These are phyloP conservation scores for Colletotrichum filicis DNA, from an alignment of 2,329 filamentous ascomycete genomes.

Conservation along the genomic window DNA sequence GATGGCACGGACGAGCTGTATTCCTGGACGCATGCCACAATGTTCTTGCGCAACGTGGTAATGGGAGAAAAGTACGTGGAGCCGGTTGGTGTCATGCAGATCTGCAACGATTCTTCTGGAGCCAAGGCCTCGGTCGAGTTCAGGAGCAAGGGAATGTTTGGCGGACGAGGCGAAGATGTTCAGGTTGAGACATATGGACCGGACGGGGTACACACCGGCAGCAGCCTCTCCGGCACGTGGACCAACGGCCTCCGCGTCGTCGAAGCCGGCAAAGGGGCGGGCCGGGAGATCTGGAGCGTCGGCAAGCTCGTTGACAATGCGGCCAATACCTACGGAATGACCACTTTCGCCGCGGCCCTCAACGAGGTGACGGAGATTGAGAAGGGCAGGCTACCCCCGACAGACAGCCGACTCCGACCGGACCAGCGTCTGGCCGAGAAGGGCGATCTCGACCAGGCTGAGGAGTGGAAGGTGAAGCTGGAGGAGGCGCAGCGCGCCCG, in stretches of 20 bases:
- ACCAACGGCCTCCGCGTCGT: constrained; percentile 77
- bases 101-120: constrained; percentile 85
- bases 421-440: constrained; percentile 89
- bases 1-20: constrained; percentile 83
- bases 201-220: constrained; percentile 72
- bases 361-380: constrained; percentile 91
- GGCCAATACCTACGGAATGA: constrained; percentile 86
- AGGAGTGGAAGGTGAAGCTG: constrained; percentile 82
- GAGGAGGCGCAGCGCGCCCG: constrained; percentile 87
- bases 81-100: constrained; percentile 88
- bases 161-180: constrained; percentile 91
- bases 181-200: constrained; percentile 77
- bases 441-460: constrained; percentile 84
- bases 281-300: constrained; percentile 80
- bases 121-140: constrained; percentile 90
- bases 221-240: constrained; percentile 86
- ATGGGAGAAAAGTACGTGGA: constrained; percentile 99
- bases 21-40: constrained; percentile 88
- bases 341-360: constrained; percentile 83
- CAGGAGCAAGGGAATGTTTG: constrained; percentile 96
- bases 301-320: constrained; percentile 84
- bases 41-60: constrained; percentile 94
- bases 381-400: constrained; percentile 77
- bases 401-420: constrained; percentile 84
- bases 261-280: constrained; percentile 68